These are phyloP conservation scores for Gnomoniopsis sp. DNA, from an alignment of 2,329 filamentous ascomycete genomes.

Conservation along the genomic window DNA sequence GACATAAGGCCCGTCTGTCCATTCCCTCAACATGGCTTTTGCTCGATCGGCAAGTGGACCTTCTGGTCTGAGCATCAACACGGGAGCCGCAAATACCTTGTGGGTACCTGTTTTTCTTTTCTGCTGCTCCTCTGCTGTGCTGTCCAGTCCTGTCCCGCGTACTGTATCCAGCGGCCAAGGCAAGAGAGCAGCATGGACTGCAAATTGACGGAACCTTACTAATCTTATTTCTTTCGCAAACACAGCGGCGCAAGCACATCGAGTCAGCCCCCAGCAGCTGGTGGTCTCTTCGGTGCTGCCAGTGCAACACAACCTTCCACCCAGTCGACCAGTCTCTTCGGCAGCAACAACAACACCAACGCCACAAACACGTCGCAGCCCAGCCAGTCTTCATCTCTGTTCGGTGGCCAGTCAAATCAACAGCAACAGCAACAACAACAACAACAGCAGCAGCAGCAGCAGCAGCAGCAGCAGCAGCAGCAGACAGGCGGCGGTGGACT, in stretches of 20 bases:
- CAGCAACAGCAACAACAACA: conserved; percentile 24
- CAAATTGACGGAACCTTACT: conserved; percentile 10
- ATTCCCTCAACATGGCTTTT: conserved; percentile 39
- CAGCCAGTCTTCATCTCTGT: conserved; percentile 24
- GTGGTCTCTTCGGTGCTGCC: conserved; percentile 26
- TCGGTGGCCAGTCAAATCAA: conserved; percentile 26
- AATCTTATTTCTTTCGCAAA: background rate
- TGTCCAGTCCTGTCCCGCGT: background rate
- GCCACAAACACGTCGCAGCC: conserved; percentile 8
- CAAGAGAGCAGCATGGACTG: conserved; percentile 8
- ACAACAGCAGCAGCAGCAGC: conserved; percentile 27
- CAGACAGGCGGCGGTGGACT: conserved; percentile 21
- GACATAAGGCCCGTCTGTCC: background rate
- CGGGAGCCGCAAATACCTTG: conserved; percentile 56
- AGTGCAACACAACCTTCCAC: conserved; percentile 20
- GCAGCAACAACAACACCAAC: conserved; percentile 1
- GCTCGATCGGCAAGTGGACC: conserved; percentile 58
- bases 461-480: conserved; percentile 25
- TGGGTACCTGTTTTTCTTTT: conserved; percentile 30
- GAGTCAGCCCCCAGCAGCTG: conserved; percentile 30
- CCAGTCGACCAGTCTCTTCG: conserved; percentile 34
- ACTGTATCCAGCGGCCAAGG: background rate
- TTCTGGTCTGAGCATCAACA: conserved; percentile 62
- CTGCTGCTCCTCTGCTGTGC: background rate
- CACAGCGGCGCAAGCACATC: conserved; percentile 27